Percentiles rank a stretch among this genome's conserved stretches.
These are phyloP conservation scores for Xylariales sp. DNA, from an alignment of 2,329 filamentous ascomycete genomes.

Conservation along the genomic window DNA sequence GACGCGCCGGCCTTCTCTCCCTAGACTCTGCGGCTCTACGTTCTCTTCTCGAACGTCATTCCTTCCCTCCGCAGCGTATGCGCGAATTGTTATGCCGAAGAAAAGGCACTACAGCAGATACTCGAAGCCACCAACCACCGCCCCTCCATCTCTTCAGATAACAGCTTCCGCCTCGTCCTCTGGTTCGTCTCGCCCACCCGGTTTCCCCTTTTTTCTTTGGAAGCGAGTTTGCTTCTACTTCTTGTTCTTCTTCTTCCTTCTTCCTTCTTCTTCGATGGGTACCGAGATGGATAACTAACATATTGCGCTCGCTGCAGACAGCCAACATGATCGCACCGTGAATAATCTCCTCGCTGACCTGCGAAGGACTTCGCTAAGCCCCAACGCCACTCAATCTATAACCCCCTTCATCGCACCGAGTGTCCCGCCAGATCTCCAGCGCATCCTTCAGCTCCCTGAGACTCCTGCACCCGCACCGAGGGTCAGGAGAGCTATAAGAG, in stretches of 20 bases:
- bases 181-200: constrained; percentile 13
- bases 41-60: too few relatives aligned
- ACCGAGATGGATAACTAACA: constrained; percentile 19
- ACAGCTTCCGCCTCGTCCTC: constrained; percentile 28
- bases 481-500: constrained; percentile 40
- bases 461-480: constrained; percentile 46
- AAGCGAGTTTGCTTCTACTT: too few relatives aligned
- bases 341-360: constrained; percentile 57
- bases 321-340: constrained; percentile 41
- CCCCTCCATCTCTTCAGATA: constrained; percentile 42
- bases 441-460: constrained; percentile 56
- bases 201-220: not conserved
- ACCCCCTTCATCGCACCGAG: constrained; percentile 36
- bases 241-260: too few relatives aligned
- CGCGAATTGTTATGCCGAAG: constrained; percentile 51
- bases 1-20: too few relatives aligned
- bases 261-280: not conserved
- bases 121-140: constrained; percentile 55
- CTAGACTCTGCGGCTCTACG: too few relatives aligned
- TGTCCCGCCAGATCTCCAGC: constrained; percentile 54
- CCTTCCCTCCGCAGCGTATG: too few relatives aligned
- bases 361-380: constrained; percentile 40
- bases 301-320: too few relatives aligned
- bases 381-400: constrained; percentile 17
- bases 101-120: constrained; percentile 53